These are phyloP conservation scores for Euphrasia arctica DNA, from an alignment of 305 asterid species.

Conservation along the genomic window DNA sequence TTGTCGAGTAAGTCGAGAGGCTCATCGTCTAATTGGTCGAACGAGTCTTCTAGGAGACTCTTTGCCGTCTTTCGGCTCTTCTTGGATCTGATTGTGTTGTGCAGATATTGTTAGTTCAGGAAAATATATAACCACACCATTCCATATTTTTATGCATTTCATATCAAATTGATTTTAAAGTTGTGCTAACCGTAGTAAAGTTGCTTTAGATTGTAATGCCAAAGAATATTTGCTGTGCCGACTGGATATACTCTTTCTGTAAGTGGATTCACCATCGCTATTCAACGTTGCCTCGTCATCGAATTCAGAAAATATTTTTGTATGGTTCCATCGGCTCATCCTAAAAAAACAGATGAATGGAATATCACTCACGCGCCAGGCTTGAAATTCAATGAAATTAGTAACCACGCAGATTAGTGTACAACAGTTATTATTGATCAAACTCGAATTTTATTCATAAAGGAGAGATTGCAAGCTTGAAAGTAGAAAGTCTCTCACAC, in stretches of 20 bases:
- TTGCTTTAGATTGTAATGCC: constrained; percentile 44
- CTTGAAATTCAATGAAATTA: background rate
- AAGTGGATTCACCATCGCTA: constrained; percentile 49
- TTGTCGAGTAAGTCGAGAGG: constrained; percentile 90
- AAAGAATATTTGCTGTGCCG: constrained; percentile 48
- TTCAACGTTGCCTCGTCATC: constrained; percentile 59
- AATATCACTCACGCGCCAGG: constrained; percentile 2
- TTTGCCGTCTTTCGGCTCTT: constrained; percentile 48
- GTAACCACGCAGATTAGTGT: background rate
- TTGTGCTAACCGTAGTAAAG: constrained; percentile 54
- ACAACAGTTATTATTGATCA: background rate
- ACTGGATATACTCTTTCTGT: constrained; percentile 37
- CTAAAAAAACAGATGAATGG: constrained; percentile 39
- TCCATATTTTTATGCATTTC: too few relatives aligned
- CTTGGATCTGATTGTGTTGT: constrained; percentile 52
- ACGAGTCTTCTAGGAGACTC: constrained; percentile 82
- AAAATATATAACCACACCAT: too few relatives aligned
- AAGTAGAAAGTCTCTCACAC: background rate
- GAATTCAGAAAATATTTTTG: constrained; percentile 83
- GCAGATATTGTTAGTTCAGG: constrained; percentile 13
- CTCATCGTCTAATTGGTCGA: constrained; percentile 75
- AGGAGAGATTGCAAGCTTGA: background rate
- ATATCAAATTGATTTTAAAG: too few relatives aligned
- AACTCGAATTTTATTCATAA: constrained; percentile 1
- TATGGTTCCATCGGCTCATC: constrained; percentile 89